phyloP scores from a whole-genome alignment of 2,329 filamentous ascomycete genomes.

The Xylaria sp. region DNA sequence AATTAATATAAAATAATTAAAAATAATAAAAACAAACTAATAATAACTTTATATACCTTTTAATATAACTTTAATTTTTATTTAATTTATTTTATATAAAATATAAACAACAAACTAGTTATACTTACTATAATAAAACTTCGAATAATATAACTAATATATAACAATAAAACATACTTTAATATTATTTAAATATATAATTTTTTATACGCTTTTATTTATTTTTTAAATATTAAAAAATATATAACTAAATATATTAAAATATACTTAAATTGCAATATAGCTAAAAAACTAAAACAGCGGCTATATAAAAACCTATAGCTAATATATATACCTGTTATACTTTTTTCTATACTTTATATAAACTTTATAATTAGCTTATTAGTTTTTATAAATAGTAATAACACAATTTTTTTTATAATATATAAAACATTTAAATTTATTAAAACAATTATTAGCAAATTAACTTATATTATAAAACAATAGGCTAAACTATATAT shows the following conservation, averaged over 20 bases:
- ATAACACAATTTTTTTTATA: background rate
- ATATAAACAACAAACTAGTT: background rate
- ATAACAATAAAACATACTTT: background rate
- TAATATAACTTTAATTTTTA: slow-evolving; percentile 2
- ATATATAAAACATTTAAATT: slow-evolving; percentile 9
- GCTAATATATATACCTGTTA: background rate
- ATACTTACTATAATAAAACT: background rate
- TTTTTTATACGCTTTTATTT: slow-evolving; percentile 3
- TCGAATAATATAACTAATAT: background rate
- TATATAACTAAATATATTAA: slow-evolving; percentile 1
- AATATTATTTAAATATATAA: background rate
- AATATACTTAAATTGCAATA: background rate
- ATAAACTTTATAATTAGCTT: slow-evolving; percentile 7
- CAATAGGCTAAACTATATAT: background rate
- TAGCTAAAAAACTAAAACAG: background rate
- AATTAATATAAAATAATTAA: slow-evolving; percentile 6
- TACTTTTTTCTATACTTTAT: background rate
- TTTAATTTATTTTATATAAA: background rate
- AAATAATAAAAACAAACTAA: background rate
- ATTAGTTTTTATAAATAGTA: background rate
- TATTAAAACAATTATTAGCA: slow-evolving; percentile 3
- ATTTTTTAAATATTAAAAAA: slow-evolving; percentile 3
- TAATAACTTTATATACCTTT: background rate
- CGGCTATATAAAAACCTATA: background rate
- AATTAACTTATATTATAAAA: background rate